phyloP scores from a whole-genome alignment of 352 stramenopile species.

The Phytophthora pseudosyringae region DNA sequence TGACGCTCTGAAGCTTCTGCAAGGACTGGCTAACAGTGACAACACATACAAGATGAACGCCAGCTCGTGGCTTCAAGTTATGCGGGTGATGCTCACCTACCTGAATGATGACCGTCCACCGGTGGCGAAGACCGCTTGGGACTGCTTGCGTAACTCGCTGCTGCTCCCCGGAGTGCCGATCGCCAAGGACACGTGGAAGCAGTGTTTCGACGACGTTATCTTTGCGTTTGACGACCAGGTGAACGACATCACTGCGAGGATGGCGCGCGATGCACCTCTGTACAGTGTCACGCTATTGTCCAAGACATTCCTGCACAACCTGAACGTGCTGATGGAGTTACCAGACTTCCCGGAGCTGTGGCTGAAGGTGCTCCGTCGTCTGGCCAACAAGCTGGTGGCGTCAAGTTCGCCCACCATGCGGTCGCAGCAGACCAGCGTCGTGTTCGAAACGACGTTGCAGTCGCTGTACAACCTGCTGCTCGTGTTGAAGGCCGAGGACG shows the following conservation, averaged over 20 bases:
- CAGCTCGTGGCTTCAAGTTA: constrained; percentile 80
- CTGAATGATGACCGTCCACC: constrained; percentile 77
- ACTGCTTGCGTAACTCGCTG: constrained; percentile 85
- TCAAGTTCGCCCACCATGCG: constrained; percentile 43
- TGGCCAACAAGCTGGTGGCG: constrained; percentile 72
- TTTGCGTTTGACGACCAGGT: constrained; percentile 89
- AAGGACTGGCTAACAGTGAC: constrained; percentile 76
- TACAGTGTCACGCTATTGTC: constrained; percentile 87
- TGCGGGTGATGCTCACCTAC: constrained; percentile 88
- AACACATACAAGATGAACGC: constrained; percentile 79
- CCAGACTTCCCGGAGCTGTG: constrained; percentile 73
- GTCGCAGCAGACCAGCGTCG: constrained; percentile 55
- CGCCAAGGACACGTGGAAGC: constrained; percentile 76
- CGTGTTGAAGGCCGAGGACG: constrained; percentile 80
- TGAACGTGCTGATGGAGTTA: constrained; percentile 74
- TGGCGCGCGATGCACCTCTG: constrained; percentile 69
- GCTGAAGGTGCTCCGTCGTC: constrained; percentile 75
- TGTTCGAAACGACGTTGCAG: constrained; percentile 88
- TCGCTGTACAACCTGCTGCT: constrained; percentile 88
- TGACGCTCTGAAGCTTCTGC: constrained; percentile 76
- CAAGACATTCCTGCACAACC: constrained; percentile 89
- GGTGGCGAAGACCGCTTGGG: constrained; percentile 85
- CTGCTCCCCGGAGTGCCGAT: constrained; percentile 74
- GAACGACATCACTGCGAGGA: constrained; percentile 55
- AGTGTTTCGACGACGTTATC: constrained; percentile 89